These are phyloP conservation scores for Xerocomus potaroensis DNA, from an alignment of 768 basidiomycete species.

Conservation along the genomic window DNA sequence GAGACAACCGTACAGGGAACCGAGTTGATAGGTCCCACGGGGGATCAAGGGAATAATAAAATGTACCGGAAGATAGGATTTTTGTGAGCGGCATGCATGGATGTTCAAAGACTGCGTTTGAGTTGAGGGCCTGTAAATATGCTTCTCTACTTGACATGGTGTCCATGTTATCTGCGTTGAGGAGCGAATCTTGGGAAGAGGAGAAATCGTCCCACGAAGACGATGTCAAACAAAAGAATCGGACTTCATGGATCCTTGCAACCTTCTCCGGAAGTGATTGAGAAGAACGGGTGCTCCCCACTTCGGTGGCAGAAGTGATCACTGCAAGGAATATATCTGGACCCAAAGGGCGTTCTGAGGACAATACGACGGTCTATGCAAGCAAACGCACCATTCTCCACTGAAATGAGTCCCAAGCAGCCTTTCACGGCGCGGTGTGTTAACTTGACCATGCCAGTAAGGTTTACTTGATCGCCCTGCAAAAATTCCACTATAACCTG, in stretches of 20 bases:
- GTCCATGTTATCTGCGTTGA: constrained; percentile 57
- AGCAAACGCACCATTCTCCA: constrained; percentile 56
- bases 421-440: constrained; percentile 75
- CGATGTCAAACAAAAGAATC: constrained; percentile 84
- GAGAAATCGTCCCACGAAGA: constrained; percentile 79
- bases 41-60: constrained; percentile 84
- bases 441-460: constrained; percentile 56
- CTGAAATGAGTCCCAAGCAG: constrained; percentile 75
- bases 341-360: constrained; percentile 3
- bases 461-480: constrained; percentile 65
- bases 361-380: not conserved
- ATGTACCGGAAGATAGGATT: constrained; percentile 86
- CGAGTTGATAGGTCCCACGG: constrained; percentile 90
- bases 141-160: constrained; percentile 41
- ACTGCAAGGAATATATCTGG: constrained; percentile 84
- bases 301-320: constrained; percentile 68
- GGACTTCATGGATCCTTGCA: constrained; percentile 82
- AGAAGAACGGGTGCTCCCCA: constrained; percentile 67
- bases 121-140: constrained; percentile 35
- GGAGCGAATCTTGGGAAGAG: constrained; percentile 45
- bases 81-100: constrained; percentile 88
- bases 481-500: constrained; percentile 89
- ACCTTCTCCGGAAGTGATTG: constrained; percentile 59
- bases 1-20: constrained; percentile 62
- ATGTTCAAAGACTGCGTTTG: constrained; percentile 69